phyloP scores from a whole-genome alignment of 805 yeast species.

The Blastobotrys peoriensis region DNA sequence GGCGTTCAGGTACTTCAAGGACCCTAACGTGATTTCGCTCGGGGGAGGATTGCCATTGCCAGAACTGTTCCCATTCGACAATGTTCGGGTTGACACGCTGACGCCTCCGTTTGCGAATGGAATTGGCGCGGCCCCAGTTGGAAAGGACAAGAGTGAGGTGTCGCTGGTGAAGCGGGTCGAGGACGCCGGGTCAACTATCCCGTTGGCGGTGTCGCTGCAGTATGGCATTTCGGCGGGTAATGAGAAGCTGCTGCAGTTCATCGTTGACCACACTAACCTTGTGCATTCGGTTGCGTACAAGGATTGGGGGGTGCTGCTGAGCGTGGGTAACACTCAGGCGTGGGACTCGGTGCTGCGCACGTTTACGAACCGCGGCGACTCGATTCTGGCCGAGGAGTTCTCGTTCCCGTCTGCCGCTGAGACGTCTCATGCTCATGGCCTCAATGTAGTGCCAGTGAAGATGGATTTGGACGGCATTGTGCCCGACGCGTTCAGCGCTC shows the following conservation, averaged over 20 bases:
- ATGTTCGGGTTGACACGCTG: conserved; percentile 52
- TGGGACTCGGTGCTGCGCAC: conserved; percentile 82
- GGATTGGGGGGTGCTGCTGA: conserved; percentile 67
- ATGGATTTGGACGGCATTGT: conserved; percentile 76
- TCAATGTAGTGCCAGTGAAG: conserved; percentile 62
- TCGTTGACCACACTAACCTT: conserved; percentile 57
- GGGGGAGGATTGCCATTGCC: conserved; percentile 96
- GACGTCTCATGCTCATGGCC: conserved; percentile 67
- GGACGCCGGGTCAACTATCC: conserved; percentile 43
- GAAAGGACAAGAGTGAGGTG: conserved; percentile 30
- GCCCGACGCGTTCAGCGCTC: conserved; percentile 59
- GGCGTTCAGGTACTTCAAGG: conserved; percentile 69
- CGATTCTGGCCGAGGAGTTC: conserved; percentile 75
- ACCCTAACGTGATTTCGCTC: conserved; percentile 75
- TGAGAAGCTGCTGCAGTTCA: conserved; percentile 57
- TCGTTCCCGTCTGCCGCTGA: conserved; percentile 82
- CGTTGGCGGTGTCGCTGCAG: conserved; percentile 80
- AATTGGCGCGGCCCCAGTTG: conserved; percentile 33
- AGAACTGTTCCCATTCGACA: conserved; percentile 88
- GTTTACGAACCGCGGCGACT: conserved; percentile 70
- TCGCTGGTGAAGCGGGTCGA: conserved; percentile 34
- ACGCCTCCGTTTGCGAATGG: conserved; percentile 78
- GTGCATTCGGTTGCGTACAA: conserved; percentile 46
- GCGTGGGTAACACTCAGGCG: conserved; percentile 85
- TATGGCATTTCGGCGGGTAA: conserved; percentile 86